Conservation (phyloP, 371 early-diverging fungal genomes). For the Quaeritorhiza haematococci region DNA sequence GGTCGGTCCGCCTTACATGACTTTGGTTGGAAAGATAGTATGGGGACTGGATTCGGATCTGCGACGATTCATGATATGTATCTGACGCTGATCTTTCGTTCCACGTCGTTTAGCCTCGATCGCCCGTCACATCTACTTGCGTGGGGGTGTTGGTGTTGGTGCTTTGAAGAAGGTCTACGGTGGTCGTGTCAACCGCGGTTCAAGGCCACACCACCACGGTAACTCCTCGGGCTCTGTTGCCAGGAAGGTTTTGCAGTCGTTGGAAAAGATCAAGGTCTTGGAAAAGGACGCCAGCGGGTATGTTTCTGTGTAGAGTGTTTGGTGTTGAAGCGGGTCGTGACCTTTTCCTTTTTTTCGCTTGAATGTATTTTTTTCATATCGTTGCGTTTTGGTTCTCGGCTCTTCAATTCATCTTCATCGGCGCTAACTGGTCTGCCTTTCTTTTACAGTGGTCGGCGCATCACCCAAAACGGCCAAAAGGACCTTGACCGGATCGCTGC, state of each 20-base stretch:
- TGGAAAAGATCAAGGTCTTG: constrained; percentile 95
- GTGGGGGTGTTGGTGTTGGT: constrained; percentile 90
- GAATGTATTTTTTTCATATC: background rate
- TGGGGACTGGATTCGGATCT: background rate
- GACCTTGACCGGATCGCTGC: constrained; percentile 50
- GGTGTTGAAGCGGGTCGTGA: constrained; percentile 2
- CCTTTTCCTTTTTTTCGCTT: background rate
- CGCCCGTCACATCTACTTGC: constrained; percentile 97
- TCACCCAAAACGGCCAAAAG: constrained; percentile 54
- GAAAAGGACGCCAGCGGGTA: constrained; percentile 87
- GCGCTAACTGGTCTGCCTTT: background rate
- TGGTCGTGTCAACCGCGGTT: constrained; percentile 88
- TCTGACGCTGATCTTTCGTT: background rate
- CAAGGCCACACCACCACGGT: constrained; percentile 87
- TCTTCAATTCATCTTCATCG: background rate
- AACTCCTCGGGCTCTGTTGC: constrained; percentile 85
- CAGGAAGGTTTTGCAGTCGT: constrained; percentile 93
- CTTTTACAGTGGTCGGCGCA: constrained; percentile 40
- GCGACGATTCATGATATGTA: background rate
- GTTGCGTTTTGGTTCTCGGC: background rate
- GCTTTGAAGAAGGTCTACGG: constrained; percentile 90
- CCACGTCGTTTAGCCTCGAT: constrained; percentile 68
- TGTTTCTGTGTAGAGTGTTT: constrained; percentile 9
- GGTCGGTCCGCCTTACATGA: background rate
- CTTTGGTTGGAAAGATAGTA: background rate